Base-by-base conservation (phyloP, 345 rosid species). In the Hibiscus syriacus region DNA sequence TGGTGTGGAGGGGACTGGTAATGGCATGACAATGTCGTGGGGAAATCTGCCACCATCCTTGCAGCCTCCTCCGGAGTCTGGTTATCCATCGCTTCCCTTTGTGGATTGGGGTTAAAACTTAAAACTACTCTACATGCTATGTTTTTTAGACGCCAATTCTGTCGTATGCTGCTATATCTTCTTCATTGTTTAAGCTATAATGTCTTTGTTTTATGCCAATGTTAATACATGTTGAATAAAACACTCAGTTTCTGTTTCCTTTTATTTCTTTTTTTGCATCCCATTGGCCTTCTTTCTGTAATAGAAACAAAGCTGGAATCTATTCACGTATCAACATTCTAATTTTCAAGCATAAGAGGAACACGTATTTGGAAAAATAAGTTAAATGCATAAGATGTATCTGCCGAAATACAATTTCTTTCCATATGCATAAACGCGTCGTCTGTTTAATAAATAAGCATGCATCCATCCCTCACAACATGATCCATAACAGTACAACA, bases 31-130 rank as follows among this genome's bases (percentile, higher is more conserved):
- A 68, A 77, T 74, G 73, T 69, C 87, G 19, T 94, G 90, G 96
- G 85, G 85, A 12, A 83, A 87, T 78, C 84, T 94, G 69, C 97
- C 97, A 16, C 97, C 90, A 19, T 94, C 97, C 3, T 79, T 94
- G 68, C 79, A 77, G 82, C 99, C 97, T 68, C 92, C 95, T 54
- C 91, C 97, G 11, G 39, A 36, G 39, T 0, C 85, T 25, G 95
- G 91, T 73, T 91, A 87, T 73, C 88, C 69, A 0, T 77, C 76
- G 29, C 82, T 78, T 77, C 92, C 92, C 16, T 77, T 74, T 13
- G 61, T 83, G 41, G 97, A 89, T 69, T 93, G 97, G 98, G 97
- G 98, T 73, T 93, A 83, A 34, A 20, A 36, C 55, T 73, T 93
- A 83, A 34, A 20, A 36, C 55, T 49, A 17, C 11, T 19, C 23